Conservation (phyloP, 2,329 filamentous ascomycete genomes). For the Plectosphaerella sp. region DNA sequence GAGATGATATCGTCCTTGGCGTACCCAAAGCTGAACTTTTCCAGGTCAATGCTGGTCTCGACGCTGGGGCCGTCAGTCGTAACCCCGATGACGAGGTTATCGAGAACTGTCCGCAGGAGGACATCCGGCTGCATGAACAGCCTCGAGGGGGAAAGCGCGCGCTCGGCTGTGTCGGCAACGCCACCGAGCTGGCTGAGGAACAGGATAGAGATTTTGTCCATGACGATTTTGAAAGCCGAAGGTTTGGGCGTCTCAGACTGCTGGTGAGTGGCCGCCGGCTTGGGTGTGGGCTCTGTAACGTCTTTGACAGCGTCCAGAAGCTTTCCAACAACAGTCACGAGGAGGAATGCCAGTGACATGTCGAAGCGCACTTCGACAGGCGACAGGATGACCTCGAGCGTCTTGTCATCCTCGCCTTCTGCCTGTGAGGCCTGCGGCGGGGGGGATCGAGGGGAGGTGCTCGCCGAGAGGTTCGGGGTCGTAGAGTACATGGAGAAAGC, state of each 20-base stretch:
- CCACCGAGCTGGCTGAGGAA: slow-evolving; percentile 52
- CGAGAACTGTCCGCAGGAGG: slow-evolving; percentile 46
- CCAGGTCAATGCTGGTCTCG: slow-evolving; percentile 39
- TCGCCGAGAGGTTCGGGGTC: slow-evolving; percentile 5
- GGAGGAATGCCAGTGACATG: slow-evolving; percentile 49
- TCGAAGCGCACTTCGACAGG: slow-evolving; percentile 51
- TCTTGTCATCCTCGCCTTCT: slow-evolving; percentile 18
- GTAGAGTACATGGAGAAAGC: slow-evolving; percentile 50
- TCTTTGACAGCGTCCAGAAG: slow-evolving; percentile 35
- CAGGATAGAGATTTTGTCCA: slow-evolving; percentile 47
- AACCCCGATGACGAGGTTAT: slow-evolving; percentile 33
- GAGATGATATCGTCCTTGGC: slow-evolving; percentile 58
- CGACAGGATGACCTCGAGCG: slow-evolving; percentile 46
- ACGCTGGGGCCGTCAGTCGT: slow-evolving; percentile 19
- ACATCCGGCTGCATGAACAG: slow-evolving; percentile 42
- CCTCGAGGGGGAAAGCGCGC: slow-evolving; percentile 34
- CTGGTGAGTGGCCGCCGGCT: not conserved
- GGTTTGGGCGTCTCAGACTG: slow-evolving; percentile 2
- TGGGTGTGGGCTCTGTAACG: slow-evolving; percentile 9
- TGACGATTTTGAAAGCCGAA: slow-evolving; percentile 35
- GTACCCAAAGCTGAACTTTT: slow-evolving; percentile 60
- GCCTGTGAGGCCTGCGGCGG: slow-evolving; percentile 1
- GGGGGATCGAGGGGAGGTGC: slow-evolving; percentile 1
- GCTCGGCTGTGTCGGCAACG: slow-evolving; percentile 44
- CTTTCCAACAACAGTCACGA: slow-evolving; percentile 46